Percentiles rank a stretch among this genome's conserved stretches.
phyloP scores from a whole-genome alignment of 2,329 filamentous ascomycete genomes.

The Paecilomyces sp. region DNA sequence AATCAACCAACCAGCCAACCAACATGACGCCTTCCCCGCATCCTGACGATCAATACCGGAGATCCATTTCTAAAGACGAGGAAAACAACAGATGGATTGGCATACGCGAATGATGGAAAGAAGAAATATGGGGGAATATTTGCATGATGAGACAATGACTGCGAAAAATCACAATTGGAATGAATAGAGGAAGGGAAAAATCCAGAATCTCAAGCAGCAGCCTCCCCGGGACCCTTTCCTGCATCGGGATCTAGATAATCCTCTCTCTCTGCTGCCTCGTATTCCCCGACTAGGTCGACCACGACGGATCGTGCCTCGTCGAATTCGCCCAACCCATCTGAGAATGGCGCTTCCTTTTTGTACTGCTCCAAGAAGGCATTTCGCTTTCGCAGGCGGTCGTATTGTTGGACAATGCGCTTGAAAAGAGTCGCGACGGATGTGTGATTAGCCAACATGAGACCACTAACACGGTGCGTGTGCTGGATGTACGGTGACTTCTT shows the following conservation, averaged over 20 bases:
- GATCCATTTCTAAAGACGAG: neutral
- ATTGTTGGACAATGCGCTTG: conserved; percentile 86
- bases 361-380: conserved; percentile 96
- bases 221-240: conserved; percentile 34
- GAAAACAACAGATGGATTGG: neutral
- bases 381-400: conserved; percentile 88
- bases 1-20: neutral
- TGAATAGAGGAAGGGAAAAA: neutral
- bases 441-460: conserved; percentile 96
- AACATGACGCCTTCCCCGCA: neutral
- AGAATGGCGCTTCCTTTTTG: conserved; percentile 90
- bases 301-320: conserved; percentile 92
- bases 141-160: neutral
- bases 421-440: conserved; percentile 96
- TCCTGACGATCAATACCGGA: neutral
- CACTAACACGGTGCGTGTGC: conserved; percentile 89
- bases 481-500: conserved; percentile 95
- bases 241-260: conserved; percentile 78
- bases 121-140: neutral
- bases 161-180: neutral
- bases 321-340: conserved; percentile 87
- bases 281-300: conserved; percentile 83
- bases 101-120: no score
- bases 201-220: conserved; percentile 12
- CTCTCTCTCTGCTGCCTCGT: conserved; percentile 86